Evolutionary conservation across 768 basidiomycete genomes (phyloP).

Genomic region (Russula dissimulans): DNA sequence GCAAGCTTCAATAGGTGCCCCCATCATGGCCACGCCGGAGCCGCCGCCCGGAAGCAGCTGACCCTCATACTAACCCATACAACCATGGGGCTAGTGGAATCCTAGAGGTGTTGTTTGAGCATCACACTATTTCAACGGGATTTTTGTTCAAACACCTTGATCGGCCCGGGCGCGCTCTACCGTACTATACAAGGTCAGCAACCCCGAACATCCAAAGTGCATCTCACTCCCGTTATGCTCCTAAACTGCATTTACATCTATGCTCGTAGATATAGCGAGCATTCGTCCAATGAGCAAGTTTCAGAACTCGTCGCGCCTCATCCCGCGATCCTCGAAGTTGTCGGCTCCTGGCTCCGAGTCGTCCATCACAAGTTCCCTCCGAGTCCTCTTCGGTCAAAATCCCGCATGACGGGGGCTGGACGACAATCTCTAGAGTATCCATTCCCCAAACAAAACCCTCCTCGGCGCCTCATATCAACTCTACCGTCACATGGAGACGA

Average conservation of each 20-base stretch:
- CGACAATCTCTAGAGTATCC: slow-evolving; percentile 42
- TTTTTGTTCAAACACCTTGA: not conserved
- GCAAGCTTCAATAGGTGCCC: too few species aligned
- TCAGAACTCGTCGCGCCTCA: slow-evolving; percentile 47
- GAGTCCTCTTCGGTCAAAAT: slow-evolving; percentile 28
- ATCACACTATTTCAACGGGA: too few species aligned
- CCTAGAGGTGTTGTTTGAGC: too few species aligned
- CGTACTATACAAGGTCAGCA: slow-evolving; percentile 17
- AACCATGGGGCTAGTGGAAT: too few species aligned
- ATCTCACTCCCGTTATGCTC: not conserved
- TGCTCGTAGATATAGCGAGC: slow-evolving; percentile 42
- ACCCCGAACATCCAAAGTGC: slow-evolving; percentile 8
- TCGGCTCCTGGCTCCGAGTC: slow-evolving; percentile 42
- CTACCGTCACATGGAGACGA: slow-evolving; percentile 41
- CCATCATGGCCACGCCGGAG: too few species aligned
- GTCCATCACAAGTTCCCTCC: slow-evolving; percentile 36
- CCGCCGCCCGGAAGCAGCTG: too few species aligned
- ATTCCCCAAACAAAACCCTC: slow-evolving; percentile 52
- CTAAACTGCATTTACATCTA: not conserved
- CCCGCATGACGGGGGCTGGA: slow-evolving; percentile 45
- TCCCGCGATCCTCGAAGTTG: slow-evolving; percentile 39
- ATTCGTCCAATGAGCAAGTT: slow-evolving; percentile 50
- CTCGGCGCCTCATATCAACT: slow-evolving; percentile 46
- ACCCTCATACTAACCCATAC: too few species aligned
- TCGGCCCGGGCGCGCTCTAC: slow-evolving; percentile 13